Conservation (phyloP, 176 grass and related monocot species). For the Bromus sterilis region DNA sequence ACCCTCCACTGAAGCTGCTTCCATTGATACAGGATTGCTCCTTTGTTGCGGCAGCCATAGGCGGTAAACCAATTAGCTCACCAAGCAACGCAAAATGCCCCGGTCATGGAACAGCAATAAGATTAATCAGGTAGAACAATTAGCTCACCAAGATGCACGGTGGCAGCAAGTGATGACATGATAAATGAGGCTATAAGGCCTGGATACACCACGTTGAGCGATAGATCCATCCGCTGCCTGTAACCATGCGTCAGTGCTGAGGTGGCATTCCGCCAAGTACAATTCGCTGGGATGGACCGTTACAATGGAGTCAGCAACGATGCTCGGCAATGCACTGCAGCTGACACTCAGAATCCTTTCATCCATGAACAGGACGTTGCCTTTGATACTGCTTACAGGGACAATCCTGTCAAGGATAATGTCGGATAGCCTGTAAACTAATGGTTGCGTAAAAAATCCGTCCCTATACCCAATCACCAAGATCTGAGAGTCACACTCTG, state of each 20-base stretch:
- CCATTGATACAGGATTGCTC: not conserved
- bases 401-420: not conserved
- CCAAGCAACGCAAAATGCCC: not conserved
- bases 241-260: not conserved
- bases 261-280: not conserved
- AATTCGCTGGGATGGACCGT: not conserved
- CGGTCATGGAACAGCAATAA: not conserved
- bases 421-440: not conserved
- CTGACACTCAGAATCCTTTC: not conserved
- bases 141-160: not conserved
- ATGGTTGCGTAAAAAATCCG: not conserved
- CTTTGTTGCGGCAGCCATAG: not conserved
- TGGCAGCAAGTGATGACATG: not conserved
- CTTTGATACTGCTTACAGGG: not conserved
- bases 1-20: not conserved
- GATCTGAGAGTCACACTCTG: not conserved
- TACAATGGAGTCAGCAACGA: not conserved
- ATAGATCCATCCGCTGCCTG: not conserved
- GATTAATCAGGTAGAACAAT: not conserved
- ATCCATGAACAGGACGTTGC: not conserved
- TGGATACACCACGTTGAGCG: not conserved
- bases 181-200: not conserved
- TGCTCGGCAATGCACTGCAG: not conserved
- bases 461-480: not conserved
- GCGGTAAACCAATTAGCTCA: not conserved